phyloP scores from a whole-genome alignment of 495 filamentous ascomycete species.

The Hyaloscypha variabilis region DNA sequence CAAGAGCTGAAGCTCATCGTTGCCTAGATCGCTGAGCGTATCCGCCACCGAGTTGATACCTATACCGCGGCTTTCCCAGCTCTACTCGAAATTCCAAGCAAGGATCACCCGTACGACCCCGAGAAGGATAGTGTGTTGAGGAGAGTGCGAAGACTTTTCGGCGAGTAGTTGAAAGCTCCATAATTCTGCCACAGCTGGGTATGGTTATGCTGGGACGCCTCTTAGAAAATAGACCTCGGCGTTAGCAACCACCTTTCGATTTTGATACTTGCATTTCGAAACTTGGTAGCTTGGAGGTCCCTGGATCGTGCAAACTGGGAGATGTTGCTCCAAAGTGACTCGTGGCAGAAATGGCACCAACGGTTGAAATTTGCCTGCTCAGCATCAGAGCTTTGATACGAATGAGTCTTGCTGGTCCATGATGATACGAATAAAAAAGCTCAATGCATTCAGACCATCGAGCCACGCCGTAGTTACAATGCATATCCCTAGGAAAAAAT shows the following conservation, averaged over 20 bases:
- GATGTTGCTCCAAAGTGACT: background rate
- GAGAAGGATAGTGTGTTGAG: constrained; percentile 98
- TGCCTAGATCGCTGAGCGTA: constrained; percentile 83
- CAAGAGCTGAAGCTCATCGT: background rate
- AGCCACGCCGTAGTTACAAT: background rate
- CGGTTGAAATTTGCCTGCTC: background rate
- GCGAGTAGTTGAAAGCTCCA: constrained; percentile 60
- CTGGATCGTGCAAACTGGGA: background rate
- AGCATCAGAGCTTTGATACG: background rate
- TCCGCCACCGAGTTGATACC: constrained; percentile 77
- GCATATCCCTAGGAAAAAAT: constrained; percentile 13
- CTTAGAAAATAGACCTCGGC: background rate
- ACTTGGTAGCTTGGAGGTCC: background rate
- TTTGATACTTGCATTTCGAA: background rate
- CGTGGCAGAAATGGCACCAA: background rate
- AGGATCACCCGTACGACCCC: constrained; percentile 98
- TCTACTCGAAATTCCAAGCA: constrained; percentile 94
- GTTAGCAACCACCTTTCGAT: background rate
- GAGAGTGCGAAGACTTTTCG: constrained; percentile 88
- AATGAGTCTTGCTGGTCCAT: background rate
- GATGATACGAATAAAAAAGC: background rate
- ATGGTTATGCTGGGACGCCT: background rate
- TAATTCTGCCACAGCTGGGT: background rate
- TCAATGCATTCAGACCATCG: background rate
- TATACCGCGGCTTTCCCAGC: constrained; percentile 77